These are phyloP conservation scores for Suillus luteus DNA, from an alignment of 768 basidiomycete species.

Conservation along the genomic window DNA sequence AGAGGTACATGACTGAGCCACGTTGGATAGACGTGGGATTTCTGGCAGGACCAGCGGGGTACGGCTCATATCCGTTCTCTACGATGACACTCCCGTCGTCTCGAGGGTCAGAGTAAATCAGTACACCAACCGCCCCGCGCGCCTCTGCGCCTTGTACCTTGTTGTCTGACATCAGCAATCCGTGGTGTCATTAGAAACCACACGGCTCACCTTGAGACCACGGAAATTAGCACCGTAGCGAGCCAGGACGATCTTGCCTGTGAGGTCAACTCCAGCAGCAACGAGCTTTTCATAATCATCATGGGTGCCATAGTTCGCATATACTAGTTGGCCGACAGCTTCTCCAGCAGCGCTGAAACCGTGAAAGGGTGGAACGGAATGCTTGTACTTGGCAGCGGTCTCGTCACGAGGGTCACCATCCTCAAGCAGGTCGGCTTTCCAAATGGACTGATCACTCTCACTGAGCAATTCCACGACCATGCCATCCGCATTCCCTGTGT, in stretches of 20 bases:
- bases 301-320: conserved; percentile 80
- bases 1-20: conserved; percentile 77
- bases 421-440: conserved; percentile 75
- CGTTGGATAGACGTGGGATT: conserved; percentile 84
- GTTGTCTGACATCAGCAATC: conserved; percentile 16
- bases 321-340: conserved; percentile 69
- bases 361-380: conserved; percentile 82
- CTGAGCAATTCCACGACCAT: conserved; percentile 67
- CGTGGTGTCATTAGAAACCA: conserved; percentile 22
- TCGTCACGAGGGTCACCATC: conserved; percentile 72
- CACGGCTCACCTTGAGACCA: conserved; percentile 69
- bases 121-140: conserved; percentile 70
- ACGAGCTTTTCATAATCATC: conserved; percentile 69
- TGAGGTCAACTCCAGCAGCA: conserved; percentile 65
- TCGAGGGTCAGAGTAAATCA: conserved; percentile 85
- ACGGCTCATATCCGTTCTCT: conserved; percentile 72
- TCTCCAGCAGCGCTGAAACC: conserved; percentile 79
- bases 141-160: conserved; percentile 85
- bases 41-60: conserved; percentile 83
- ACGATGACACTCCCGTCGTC: conserved; percentile 82
- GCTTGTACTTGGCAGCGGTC: conserved; percentile 65
- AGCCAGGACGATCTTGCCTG: conserved; percentile 74
- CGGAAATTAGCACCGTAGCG: conserved; percentile 81
- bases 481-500: conserved; percentile 62
- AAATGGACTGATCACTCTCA: conserved; percentile 51